These are phyloP conservation scores for Monosporozyma servazzii DNA, from an alignment of 805 yeast genomes.

Conservation along the genomic window DNA sequence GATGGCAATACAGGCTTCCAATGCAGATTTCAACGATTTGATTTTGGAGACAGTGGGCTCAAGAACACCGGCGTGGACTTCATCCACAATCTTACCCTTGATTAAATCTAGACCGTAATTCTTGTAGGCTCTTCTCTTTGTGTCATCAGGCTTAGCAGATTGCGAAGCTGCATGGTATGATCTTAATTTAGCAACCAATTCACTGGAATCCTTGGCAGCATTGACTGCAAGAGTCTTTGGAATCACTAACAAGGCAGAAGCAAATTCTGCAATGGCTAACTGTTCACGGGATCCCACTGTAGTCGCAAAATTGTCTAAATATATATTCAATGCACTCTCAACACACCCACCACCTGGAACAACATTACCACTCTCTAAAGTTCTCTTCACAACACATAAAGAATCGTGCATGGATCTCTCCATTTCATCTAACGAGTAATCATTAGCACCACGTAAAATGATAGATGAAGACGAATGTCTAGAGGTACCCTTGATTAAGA, in stretches of 20 bases:
- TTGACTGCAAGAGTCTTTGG: slow-evolving; percentile 96
- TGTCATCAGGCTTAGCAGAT: slow-evolving; percentile 71
- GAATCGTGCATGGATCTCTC: slow-evolving; percentile 95
- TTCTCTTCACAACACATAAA: slow-evolving; percentile 86
- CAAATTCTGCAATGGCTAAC: slow-evolving; percentile 95
- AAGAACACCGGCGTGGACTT: slow-evolving; percentile 72
- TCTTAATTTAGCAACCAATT: slow-evolving; percentile 87
- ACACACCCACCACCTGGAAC: slow-evolving; percentile 99
- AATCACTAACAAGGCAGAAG: slow-evolving; percentile 75
- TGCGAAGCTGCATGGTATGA: slow-evolving; percentile 95
- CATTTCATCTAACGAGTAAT: slow-evolving; percentile 95
- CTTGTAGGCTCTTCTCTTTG: slow-evolving; percentile 75
- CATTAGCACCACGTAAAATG: slow-evolving; percentile 90
- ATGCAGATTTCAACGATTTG: slow-evolving; percentile 86
- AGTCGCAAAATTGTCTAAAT: slow-evolving; percentile 93
- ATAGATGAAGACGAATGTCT: slow-evolving; percentile 89
- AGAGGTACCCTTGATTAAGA: slow-evolving; percentile 78
- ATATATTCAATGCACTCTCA: slow-evolving; percentile 89
- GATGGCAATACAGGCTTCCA: slow-evolving; percentile 97
- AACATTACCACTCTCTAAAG: slow-evolving; percentile 85
- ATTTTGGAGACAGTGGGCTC: slow-evolving; percentile 94
- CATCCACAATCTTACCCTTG: slow-evolving; percentile 86
- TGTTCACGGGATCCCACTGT: slow-evolving; percentile 97
- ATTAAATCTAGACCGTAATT: slow-evolving; percentile 89
- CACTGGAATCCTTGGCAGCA: slow-evolving; percentile 96